Base-by-base conservation (phyloP, 2,329 filamentous ascomycete species). In the Colletotrichum sidae region DNA sequence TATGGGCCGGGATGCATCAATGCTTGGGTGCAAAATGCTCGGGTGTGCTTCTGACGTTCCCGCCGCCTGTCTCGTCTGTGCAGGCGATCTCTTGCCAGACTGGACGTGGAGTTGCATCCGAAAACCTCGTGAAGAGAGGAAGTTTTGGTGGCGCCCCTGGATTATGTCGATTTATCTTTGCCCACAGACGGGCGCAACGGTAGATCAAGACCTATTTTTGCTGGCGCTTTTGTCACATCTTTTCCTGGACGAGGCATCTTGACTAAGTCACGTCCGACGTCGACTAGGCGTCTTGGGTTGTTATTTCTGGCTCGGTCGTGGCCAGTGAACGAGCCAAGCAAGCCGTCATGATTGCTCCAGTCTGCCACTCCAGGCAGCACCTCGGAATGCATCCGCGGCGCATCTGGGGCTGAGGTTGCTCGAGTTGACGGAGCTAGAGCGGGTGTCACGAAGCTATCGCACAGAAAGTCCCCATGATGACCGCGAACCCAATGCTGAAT, bases 61-160 rank as follows among this genome's bases (percentile, higher is more conserved):
- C 62, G 57, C 46, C 11, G 53, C 41, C 47, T 38, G 47, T 51
- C 51, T 56, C 52, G 62, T 62, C 62, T 65, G 58, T 65, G 62
- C 62, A 65, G 47, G 50, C 58, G 62, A 65, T 65, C 62, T 62
- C 34, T 37, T 62, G 13, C 41, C 34, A 47, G 37, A 44, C 47
- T 13, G 13, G 51, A 46, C 11, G 33, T 45, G 51, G 42, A 62
- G 58, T 62, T 38, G 46, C 62, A 61, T 51, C 13, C 54, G 35
- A 47, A 34, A 39, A 55, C 13, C 44, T 53, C 56, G 41, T 34
- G 42, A 46, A 42, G 46, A 47, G 58, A 41, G 38, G 13, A 35
- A 41, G 12, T 35, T 47, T 39, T 65, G 49, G 47, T 46, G 39
- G 41, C 44, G 58, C 49, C 17, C 37, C 52, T 25, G 35, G 37